Conservation (phyloP, 345 rosid genomes). For the Ailanthus altissimus region DNA sequence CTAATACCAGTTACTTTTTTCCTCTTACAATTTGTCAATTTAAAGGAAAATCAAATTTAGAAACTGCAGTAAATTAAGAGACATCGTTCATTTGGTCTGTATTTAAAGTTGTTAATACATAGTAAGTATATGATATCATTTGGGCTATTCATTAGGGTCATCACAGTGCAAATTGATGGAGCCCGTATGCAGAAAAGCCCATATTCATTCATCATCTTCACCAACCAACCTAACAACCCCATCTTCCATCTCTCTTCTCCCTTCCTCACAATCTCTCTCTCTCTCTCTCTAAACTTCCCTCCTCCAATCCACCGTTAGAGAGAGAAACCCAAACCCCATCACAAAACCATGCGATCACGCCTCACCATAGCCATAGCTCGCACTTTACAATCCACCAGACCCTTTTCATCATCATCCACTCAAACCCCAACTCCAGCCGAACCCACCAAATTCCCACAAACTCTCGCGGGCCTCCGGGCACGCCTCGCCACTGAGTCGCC, state of each 20-base stretch:
- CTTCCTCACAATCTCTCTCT: neutral
- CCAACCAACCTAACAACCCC: slow-evolving; percentile 17
- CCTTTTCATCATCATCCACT: slow-evolving; percentile 44
- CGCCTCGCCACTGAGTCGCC: slow-evolving; percentile 80
- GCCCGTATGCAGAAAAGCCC: neutral
- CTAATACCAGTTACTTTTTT: too few relatives aligned
- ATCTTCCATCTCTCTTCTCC: neutral
- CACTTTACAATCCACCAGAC: slow-evolving; percentile 26
- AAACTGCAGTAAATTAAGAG: too few relatives aligned
- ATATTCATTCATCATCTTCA: neutral
- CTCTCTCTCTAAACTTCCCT: neutral
- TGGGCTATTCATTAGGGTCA: too few relatives aligned
- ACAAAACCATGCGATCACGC: slow-evolving; percentile 34
- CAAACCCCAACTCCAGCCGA: slow-evolving; percentile 33
- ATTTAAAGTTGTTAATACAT: too few relatives aligned
- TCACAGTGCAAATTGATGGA: too few relatives aligned
- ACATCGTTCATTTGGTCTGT: too few relatives aligned
- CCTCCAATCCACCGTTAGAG: neutral
- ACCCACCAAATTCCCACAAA: slow-evolving; percentile 47
- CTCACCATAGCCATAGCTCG: slow-evolving; percentile 35
- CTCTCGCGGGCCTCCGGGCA: slow-evolving; percentile 76
- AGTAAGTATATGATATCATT: too few relatives aligned
- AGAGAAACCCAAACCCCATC: slow-evolving; percentile 2
- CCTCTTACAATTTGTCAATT: too few relatives aligned
- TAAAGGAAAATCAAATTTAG: too few relatives aligned